Conservation (phyloP, 306 rosid species). For the Ammopiptanthus mongolicus region DNA sequence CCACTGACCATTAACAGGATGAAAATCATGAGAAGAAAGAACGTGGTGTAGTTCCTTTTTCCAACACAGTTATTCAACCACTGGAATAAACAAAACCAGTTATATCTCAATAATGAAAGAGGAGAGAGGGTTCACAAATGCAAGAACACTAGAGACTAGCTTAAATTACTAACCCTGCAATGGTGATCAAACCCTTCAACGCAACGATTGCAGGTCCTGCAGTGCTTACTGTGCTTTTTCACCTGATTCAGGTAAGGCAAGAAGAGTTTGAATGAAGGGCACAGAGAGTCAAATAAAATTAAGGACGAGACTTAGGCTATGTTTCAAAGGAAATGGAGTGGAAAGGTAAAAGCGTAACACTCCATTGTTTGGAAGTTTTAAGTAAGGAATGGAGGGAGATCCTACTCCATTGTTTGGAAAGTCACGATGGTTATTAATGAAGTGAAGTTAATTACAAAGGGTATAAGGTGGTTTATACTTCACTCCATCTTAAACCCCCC, state of each 20-base stretch:
- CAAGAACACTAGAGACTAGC: not conserved
- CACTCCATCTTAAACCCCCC: too few species aligned
- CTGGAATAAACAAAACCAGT: conserved; percentile 35
- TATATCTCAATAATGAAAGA: not conserved
- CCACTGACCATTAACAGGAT: conserved; percentile 64
- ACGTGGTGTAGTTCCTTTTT: conserved; percentile 81
- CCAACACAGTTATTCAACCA: conserved; percentile 98
- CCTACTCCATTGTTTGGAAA: too few species aligned
- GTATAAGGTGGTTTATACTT: too few species aligned
- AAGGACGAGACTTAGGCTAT: too few species aligned
- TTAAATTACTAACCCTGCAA: conserved; percentile 62
- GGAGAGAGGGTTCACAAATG: not conserved
- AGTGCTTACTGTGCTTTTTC: conserved; percentile 80
- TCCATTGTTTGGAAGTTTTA: too few species aligned
- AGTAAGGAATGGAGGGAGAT: too few species aligned
- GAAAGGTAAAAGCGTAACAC: too few species aligned
- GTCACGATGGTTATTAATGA: too few species aligned
- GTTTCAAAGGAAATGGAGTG: too few species aligned
- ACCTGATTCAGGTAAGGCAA: conserved; percentile 40
- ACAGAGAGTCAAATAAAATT: too few species aligned
- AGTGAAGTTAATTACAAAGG: too few species aligned
- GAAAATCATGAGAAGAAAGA: conserved; percentile 79
- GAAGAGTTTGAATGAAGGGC: not conserved
- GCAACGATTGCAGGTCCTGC: conserved; percentile 92
- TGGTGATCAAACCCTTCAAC: conserved; percentile 97